These are phyloP conservation scores for Beauveria pseudobassiana DNA, from an alignment of 2,329 filamentous ascomycete genomes.

Conservation along the genomic window DNA sequence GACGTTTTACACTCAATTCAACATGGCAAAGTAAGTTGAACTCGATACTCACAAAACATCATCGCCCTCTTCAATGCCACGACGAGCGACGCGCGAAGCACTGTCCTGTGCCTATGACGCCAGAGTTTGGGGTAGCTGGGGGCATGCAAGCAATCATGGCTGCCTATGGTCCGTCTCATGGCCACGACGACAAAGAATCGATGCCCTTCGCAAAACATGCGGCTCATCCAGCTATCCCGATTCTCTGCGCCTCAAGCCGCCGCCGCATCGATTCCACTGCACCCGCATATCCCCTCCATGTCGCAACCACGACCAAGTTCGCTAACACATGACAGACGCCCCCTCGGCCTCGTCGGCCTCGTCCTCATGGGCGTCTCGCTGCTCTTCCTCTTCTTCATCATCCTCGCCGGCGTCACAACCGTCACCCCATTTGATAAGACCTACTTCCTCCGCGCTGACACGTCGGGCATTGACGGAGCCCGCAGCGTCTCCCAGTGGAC, in stretches of 20 bases:
- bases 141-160: neutral
- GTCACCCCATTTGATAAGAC: slow-evolving; percentile 59
- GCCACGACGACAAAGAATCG: neutral
- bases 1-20: neutral
- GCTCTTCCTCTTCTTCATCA: slow-evolving; percentile 50
- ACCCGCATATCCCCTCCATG: too few relatives aligned
- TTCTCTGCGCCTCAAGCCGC: neutral
- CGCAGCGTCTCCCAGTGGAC: slow-evolving; percentile 73
- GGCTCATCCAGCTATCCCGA: neutral
- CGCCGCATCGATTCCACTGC: neutral
- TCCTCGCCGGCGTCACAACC: slow-evolving; percentile 46
- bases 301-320: neutral
- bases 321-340: slow-evolving; percentile 25
- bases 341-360: slow-evolving; percentile 35
- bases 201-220: neutral
- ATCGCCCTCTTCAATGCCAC: neutral
- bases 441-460: slow-evolving; percentile 81
- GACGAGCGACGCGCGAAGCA: neutral
- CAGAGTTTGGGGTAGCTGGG: neutral
- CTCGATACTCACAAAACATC: neutral
- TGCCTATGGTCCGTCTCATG: neutral
- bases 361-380: slow-evolving; percentile 44
- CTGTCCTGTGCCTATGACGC: neutral
- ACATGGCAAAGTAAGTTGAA: slow-evolving; percentile 12
- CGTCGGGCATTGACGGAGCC: slow-evolving; percentile 62